Conservation (phyloP, 805 yeast genomes). For the Kurtzmaniella cleridarum region DNA sequence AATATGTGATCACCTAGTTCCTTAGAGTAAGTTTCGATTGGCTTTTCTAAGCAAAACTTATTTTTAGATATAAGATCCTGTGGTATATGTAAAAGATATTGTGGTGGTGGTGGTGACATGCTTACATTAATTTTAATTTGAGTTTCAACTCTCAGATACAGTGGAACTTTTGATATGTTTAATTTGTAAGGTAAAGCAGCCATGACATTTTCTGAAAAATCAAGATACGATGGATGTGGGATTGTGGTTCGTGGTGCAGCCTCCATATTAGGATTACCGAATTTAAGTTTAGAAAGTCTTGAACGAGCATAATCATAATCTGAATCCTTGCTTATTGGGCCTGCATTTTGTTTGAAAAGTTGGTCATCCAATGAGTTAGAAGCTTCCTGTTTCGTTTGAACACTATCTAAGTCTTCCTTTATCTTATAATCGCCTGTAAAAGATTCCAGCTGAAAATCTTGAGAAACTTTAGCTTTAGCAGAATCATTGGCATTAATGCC, state of each 20-base stretch:
- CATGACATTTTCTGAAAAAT: constrained; percentile 33
- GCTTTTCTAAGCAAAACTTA: constrained; percentile 61
- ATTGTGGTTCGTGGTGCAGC: constrained; percentile 23
- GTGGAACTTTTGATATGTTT: constrained; percentile 60
- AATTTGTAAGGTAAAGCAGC: constrained; percentile 43
- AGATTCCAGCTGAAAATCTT: too few relatives aligned
- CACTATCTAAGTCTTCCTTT: too few relatives aligned
- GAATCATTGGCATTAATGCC: too few relatives aligned
- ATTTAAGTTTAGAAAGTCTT: constrained; percentile 47
- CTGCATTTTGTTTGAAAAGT: too few relatives aligned
- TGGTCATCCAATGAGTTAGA: too few relatives aligned
- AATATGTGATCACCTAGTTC: constrained; percentile 47
- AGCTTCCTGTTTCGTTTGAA: too few relatives aligned
- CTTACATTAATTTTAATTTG: constrained; percentile 75
- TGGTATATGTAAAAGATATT: constrained; percentile 72
- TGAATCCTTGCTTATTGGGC: too few relatives aligned
- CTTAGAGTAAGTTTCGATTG: constrained; percentile 38
- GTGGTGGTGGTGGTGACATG: constrained; percentile 73
- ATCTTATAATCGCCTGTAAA: too few relatives aligned
- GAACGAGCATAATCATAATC: constrained; percentile 3
- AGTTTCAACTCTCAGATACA: constrained; percentile 88
- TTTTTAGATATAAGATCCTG: constrained; percentile 85
- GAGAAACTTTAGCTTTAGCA: too few relatives aligned
- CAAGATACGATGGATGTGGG: constrained; percentile 29
- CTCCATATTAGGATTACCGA: constrained; percentile 41